Evolutionary conservation across 1,284 basidiomycete species (phyloP), one percentile per base, ranked within the genome.

Genomic region (Vanrija sp.): DNA sequence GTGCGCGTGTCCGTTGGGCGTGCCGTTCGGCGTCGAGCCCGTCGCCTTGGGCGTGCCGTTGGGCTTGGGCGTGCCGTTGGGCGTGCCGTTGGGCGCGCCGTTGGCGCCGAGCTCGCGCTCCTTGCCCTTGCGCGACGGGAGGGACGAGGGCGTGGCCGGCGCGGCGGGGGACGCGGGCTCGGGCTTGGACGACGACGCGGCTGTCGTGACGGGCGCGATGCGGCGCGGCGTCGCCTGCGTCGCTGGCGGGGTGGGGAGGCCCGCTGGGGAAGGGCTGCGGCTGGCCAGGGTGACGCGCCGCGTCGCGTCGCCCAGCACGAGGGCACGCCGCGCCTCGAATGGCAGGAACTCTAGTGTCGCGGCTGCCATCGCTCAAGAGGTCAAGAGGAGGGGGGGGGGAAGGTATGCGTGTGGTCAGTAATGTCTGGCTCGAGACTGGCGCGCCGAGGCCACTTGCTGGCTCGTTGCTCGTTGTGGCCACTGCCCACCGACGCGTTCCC

Each of bases 101-200:
- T 39, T 7, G 43, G 18, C 4, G 45, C 18, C 1, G 10, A 44
- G 15, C 43, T 52, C 49, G 46, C 52, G 52, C 45, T 53, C 51
- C 48, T 59, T 56, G 38, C 50, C 54, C 48, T 59, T 56, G 14
- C 45, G 22, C 41, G 57, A 54, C 25, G 57, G 50, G 14, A 52
- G 41, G 18, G 8, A 12, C 23, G 45, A 18, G 14, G 51, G 27
- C 22, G 41, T 22, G n/a, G n/a, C n/a, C 31, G 31, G 15, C 31
- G 14, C 22, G 41, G 23, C 20, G 41, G 41, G 5, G 14, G 18
- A 20, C 10, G 22, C 41, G 41, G 25, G 18, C 25, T 31, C 1
- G 27, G 19, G 8, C n/a, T 31, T 27, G n/a, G 44, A 14, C 42
- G 16, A 16, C 1, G 43, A 7, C 10, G 23, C 24, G 8, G 36